Percentiles rank a stretch among this genome's conserved stretches.
Conservation (phyloP, 164 flowering plant species). For the Santalum album region DNA sequence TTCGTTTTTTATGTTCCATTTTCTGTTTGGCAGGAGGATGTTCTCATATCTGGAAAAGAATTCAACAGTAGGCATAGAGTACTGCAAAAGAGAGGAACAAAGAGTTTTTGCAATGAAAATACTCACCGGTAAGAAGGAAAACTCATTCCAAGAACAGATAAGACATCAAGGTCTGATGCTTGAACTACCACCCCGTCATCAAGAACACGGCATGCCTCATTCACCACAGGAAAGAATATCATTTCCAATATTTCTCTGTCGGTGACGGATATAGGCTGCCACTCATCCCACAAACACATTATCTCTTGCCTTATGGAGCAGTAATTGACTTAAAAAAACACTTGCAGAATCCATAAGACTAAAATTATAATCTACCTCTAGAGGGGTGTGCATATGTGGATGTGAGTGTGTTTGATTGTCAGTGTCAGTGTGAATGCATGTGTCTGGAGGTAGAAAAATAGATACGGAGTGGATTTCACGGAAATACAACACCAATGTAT, state of each 20-base stretch:
- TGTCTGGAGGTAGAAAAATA: no score
- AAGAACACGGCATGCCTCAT: constrained; percentile 87
- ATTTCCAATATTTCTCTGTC: constrained; percentile 87
- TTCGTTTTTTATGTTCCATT: no score
- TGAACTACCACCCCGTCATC: constrained; percentile 81
- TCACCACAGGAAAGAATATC: constrained; percentile 91
- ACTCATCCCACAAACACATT: constrained; percentile 9
- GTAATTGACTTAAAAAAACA: no score
- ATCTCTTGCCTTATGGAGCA: not conserved
- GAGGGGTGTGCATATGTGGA: not conserved
- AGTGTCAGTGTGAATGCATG: no score
- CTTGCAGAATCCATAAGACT: not conserved
- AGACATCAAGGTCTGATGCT: constrained; percentile 88
- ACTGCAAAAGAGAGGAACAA: no score
- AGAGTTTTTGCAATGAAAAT: not conserved
- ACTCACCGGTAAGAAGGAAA: constrained; percentile 88
- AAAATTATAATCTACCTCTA: not conserved
- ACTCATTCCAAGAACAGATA: constrained; percentile 95
- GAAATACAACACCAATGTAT: not conserved
- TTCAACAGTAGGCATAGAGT: no score
- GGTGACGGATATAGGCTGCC: constrained; percentile 64
- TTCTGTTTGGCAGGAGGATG: no score
- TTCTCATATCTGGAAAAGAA: no score
- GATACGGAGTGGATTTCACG: no score
- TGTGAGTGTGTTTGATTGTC: no score